Base-by-base conservation (phyloP, 108 stramenopile genomes). In the Pseudonitzschia multistriata region DNA sequence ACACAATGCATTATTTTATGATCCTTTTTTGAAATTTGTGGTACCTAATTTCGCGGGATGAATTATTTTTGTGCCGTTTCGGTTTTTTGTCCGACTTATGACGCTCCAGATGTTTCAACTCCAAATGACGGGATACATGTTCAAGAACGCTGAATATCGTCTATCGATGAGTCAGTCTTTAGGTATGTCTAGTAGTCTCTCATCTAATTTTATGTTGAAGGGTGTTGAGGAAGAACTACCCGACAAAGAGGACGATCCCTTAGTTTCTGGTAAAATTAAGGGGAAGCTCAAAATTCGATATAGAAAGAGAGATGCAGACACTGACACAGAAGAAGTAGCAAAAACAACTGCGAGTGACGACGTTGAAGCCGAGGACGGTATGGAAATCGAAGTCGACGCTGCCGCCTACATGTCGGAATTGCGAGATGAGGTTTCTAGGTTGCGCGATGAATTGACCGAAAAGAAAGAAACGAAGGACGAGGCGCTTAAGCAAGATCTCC, bases 51-150 rank as follows among this genome's bases (percentile, higher is more conserved):
- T 45, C 42, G 13, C 11, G 3, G 42, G 1, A 45, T 45, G 42
- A 37, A 37, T 7, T 37, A 37, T 37, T 2, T 45, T 45, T 45
- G 42, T 45, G 15, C 17, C 42, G 8, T 45, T 39, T 45, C 42
- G 42, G 36, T 29, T 21, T 17, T 34, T n/a, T 66, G n/a, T n/a
- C n/a, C n/a, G n/a, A n/a, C n/a, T n/a, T n/a, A n/a, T n/a, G n/a
- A n/a, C n/a, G n/a, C n/a, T n/a, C n/a, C 84, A 96, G 48, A 96
- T 98, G 95, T 96, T 96, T 82, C 97, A 93, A 72, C 78, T 96
- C 35, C 97, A 98, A 81, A 96, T 98, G 92, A 98, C 96, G 19
- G 97, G 97, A 34, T 98, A 98, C 69, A 96, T 98, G 96, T 96
- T 96, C 69, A 94, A 95, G 79, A 98, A 98, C 81, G 97, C 97